phyloP scores from a whole-genome alignment of 2,329 filamentous ascomycete genomes.

The Fusarium sp. region DNA sequence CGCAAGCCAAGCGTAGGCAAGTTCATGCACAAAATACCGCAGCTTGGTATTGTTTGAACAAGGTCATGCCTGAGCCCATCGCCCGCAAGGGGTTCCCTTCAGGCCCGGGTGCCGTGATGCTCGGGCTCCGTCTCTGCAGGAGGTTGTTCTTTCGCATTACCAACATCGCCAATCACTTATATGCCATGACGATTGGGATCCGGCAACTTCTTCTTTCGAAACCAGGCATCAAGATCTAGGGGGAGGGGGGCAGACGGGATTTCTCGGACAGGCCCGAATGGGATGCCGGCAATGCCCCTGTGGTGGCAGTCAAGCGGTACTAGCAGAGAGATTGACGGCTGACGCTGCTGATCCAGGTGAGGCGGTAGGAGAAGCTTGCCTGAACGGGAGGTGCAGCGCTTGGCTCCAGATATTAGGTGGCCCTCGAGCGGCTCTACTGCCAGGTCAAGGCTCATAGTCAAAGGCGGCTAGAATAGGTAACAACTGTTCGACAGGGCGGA shows the following conservation, averaged over 20 bases:
- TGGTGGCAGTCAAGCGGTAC: slow-evolving; percentile 9
- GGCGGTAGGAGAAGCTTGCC: slow-evolving; percentile 32
- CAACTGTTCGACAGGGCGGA: not conserved
- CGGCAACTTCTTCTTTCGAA: not conserved
- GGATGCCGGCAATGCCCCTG: slow-evolving; percentile 2
- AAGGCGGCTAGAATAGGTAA: not conserved
- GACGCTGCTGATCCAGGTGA: slow-evolving; percentile 1
- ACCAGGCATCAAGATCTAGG: not conserved
- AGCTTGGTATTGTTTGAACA: slow-evolving; percentile 32
- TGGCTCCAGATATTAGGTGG: slow-evolving; percentile 4
- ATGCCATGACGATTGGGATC: not conserved
- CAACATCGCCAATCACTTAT: slow-evolving; percentile 5
- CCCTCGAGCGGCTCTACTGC: slow-evolving; percentile 10
- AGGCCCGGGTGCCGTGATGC: slow-evolving; percentile 17
- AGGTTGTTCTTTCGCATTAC: not conserved
- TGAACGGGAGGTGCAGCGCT: slow-evolving; percentile 25
- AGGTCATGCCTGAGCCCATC: slow-evolving; percentile 21
- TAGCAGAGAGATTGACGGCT: slow-evolving; percentile 23
- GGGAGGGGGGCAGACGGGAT: not conserved
- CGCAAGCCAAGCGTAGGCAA: slow-evolving; percentile 20
- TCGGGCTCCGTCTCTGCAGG: not conserved
- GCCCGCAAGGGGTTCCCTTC: slow-evolving; percentile 13
- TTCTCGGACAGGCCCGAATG: slow-evolving; percentile 14
- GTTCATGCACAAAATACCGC: slow-evolving; percentile 37
- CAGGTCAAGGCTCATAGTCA: slow-evolving; percentile 17